Percentiles rank a stretch among this genome's conserved stretches.
Conservation (phyloP, 2,329 filamentous ascomycete genomes). For the Neodidymelliopsis sp. region DNA sequence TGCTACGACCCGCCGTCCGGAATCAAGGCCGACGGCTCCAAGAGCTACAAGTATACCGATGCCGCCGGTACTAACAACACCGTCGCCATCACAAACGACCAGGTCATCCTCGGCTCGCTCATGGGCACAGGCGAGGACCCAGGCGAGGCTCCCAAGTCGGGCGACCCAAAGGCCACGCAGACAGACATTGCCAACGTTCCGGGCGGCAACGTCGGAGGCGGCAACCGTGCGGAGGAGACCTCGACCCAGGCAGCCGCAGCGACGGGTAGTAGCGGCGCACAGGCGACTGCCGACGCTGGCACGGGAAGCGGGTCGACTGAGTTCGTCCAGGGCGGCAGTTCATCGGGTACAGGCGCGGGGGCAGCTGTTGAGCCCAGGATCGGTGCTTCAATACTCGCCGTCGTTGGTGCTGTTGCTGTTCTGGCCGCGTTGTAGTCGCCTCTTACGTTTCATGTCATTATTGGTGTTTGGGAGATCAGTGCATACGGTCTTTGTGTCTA, state of each 20-base stretch:
- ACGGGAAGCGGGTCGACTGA: constrained; percentile 15
- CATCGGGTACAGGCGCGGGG: constrained; percentile 24
- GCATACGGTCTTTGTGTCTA: constrained; percentile 4
- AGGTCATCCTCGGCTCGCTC: constrained; percentile 79
- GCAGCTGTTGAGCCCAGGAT: constrained; percentile 34
- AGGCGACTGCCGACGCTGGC: constrained; percentile 12
- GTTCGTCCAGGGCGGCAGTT: constrained; percentile 38
- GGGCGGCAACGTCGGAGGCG: constrained; percentile 62
- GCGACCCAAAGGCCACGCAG: constrained; percentile 36
- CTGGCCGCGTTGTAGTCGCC: constrained; percentile 30
- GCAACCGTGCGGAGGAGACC: constrained; percentile 48
- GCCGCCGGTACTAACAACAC: constrained; percentile 72
- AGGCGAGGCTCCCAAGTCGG: constrained; percentile 52
- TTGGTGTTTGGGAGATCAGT: constrained; percentile 13
- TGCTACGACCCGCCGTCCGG: constrained; percentile 87
- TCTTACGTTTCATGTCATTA: constrained; percentile 13
- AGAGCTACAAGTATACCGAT: constrained; percentile 79
- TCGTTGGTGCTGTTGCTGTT: constrained; percentile 43
- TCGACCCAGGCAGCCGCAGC: constrained; percentile 19
- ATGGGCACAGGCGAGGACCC: constrained; percentile 81
- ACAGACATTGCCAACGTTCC: constrained; percentile 59
- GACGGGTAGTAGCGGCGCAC: constrained; percentile 14
- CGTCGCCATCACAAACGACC: constrained; percentile 76
- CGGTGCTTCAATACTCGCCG: constrained; percentile 43
- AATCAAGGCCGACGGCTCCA: constrained; percentile 64